These are phyloP conservation scores for Solanum chiquidenum DNA, from an alignment of 257 asterid genomes.

Conservation along the genomic window DNA sequence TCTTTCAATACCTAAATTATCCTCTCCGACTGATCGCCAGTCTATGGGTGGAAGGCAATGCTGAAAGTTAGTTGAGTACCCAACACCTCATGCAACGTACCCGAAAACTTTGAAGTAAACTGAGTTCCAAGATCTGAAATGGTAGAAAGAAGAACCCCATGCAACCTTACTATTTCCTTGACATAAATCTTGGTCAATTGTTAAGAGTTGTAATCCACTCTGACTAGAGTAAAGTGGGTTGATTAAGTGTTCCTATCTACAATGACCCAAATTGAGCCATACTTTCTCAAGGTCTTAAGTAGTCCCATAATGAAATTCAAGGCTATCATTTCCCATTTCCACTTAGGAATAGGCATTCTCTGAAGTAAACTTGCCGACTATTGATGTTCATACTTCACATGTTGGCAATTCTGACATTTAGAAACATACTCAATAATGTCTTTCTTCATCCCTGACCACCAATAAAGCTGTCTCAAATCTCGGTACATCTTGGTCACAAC, in stretches of 20 bases:
- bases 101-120: not conserved
- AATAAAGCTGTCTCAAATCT: not conserved
- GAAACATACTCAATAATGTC: not conserved
- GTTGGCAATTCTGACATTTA: not conserved
- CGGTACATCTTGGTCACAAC: not conserved
- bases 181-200: not conserved
- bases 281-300: not conserved
- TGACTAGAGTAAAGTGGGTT: not conserved
- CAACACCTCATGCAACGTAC: not conserved
- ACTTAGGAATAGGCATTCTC: no score
- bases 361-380: not conserved
- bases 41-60: not conserved
- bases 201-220: not conserved
- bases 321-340: not conserved
- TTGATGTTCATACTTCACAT: not conserved
- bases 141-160: not conserved
- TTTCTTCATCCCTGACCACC: not conserved
- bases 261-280: not conserved
- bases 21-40: not conserved
- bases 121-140: not conserved
- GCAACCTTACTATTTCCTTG: not conserved
- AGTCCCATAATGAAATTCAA: not conserved
- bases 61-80: not conserved
- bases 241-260: no score
- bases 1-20: not conserved